These are phyloP conservation scores for Fusarium protoensiforme DNA, from an alignment of 2,329 filamentous ascomycete genomes.

Conservation along the genomic window DNA sequence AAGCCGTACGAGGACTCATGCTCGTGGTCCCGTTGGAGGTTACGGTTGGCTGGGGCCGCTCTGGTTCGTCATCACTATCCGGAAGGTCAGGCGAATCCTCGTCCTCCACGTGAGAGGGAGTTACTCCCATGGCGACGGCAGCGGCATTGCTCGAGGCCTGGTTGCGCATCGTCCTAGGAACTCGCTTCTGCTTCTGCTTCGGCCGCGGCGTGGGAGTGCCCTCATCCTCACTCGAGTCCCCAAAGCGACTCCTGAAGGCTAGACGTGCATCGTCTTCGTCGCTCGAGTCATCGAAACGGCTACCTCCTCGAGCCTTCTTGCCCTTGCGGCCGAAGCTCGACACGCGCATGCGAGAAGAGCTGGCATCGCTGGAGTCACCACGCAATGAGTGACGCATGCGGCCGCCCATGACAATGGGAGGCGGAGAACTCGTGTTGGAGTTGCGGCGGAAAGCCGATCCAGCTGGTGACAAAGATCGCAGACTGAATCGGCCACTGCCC, in stretches of 20 bases:
- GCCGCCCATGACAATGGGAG: slow-evolving; percentile 49
- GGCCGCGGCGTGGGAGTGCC: slow-evolving; percentile 32
- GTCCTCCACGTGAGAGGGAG: slow-evolving; percentile 57
- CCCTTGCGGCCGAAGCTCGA: slow-evolving; percentile 56
- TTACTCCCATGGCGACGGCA: slow-evolving; percentile 51
- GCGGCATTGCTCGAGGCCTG: slow-evolving; percentile 46
- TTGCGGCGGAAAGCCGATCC: slow-evolving; percentile 63
- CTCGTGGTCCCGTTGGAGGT: slow-evolving; percentile 1
- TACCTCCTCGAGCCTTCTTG: slow-evolving; percentile 55
- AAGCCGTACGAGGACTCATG: slow-evolving; percentile 33
- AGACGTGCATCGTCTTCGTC: slow-evolving; percentile 63
- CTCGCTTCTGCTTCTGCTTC: slow-evolving; percentile 46
- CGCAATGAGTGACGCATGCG: slow-evolving; percentile 61
- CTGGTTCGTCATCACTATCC: slow-evolving; percentile 66
- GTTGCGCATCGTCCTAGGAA: slow-evolving; percentile 48
- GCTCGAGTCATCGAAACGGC: slow-evolving; percentile 78
- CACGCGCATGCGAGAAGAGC: slow-evolving; percentile 52
- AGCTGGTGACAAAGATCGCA: slow-evolving; percentile 77
- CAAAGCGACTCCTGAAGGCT: slow-evolving; percentile 67
- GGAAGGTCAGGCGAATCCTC: slow-evolving; percentile 68
- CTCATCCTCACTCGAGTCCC: slow-evolving; percentile 77
- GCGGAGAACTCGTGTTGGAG: slow-evolving; percentile 49
- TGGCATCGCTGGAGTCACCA: slow-evolving; percentile 51
- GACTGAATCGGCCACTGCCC: slow-evolving; percentile 71
- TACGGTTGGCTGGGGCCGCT: slow-evolving; percentile 28